phyloP scores from a whole-genome alignment of 441 rosid genomes.

The Melastoma candidum region DNA sequence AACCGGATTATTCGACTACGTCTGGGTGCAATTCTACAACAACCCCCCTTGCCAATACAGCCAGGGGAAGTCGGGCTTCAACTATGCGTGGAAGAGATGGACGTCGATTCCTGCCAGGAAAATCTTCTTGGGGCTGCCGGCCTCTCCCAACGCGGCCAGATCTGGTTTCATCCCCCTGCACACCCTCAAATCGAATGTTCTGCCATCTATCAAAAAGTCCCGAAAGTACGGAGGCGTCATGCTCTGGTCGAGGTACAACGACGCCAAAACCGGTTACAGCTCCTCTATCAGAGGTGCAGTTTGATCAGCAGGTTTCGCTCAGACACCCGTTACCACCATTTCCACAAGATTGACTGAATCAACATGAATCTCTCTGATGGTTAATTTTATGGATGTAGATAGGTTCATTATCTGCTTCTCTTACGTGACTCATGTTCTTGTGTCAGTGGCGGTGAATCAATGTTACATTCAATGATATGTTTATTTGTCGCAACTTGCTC shows the following conservation, averaged over 20 bases:
- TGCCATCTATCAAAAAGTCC: slow-evolving; percentile 15
- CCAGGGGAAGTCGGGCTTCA: neutral
- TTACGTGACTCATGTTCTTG: no score
- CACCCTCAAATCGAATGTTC: slow-evolving; percentile 11
- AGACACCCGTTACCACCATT: no score
- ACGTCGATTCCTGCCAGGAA: neutral
- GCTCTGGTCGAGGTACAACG: slow-evolving; percentile 11
- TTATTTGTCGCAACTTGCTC: no score
- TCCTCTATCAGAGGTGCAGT: slow-evolving; percentile 9
- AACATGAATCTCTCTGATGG: no score
- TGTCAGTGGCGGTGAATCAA: no score
- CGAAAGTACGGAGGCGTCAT: slow-evolving; percentile 22
- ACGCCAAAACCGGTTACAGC: slow-evolving; percentile 10
- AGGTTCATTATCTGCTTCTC: no score
- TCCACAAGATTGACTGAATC: no score
- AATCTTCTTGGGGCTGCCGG: neutral
- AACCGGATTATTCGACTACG: no score
- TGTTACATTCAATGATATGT: no score
- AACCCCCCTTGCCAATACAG: slow-evolving; percentile 16
- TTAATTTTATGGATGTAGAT: no score
- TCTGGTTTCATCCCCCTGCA: slow-evolving; percentile 7
- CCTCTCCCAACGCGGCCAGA: slow-evolving; percentile 6
- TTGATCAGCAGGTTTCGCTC: neutral
- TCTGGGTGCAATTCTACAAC: slow-evolving; percentile 17
- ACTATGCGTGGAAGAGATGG: slow-evolving; percentile 17